Conservation (phyloP, 306 rosid species). For the Carpinus viminea region DNA sequence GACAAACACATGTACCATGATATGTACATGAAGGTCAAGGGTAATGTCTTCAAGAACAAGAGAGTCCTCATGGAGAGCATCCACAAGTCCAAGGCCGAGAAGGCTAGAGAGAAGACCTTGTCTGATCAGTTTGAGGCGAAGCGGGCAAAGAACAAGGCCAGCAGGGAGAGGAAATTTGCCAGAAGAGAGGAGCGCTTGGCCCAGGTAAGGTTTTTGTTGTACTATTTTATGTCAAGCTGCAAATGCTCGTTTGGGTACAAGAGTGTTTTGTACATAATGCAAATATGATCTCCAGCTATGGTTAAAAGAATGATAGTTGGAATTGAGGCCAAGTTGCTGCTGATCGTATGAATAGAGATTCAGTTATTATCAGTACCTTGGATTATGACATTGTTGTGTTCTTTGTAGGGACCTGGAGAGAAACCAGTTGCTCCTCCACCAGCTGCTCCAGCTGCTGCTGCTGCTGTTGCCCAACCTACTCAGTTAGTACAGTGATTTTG, state of each 20-base stretch:
- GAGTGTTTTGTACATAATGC: background rate
- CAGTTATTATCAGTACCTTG: background rate
- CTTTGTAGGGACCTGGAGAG: constrained; percentile 77
- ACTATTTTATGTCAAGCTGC: background rate
- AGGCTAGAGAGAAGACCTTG: constrained; percentile 93
- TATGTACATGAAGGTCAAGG: constrained; percentile 98
- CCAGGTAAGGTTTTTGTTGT: constrained; percentile 43
- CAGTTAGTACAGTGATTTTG: constrained; percentile 51
- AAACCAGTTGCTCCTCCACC: constrained; percentile 42
- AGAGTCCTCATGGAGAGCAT: constrained; percentile 97
- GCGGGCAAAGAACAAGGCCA: constrained; percentile 96
- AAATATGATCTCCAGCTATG: background rate
- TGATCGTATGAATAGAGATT: background rate
- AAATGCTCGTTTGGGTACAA: background rate
- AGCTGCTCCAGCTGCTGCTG: constrained; percentile 30
- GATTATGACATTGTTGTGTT: constrained; percentile 5
- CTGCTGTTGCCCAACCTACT: constrained; percentile 48
- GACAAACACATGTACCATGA: constrained; percentile 99
- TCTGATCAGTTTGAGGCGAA: constrained; percentile 94
- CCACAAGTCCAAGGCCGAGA: constrained; percentile 95
- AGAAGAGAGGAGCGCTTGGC: constrained; percentile 95
- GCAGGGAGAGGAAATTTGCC: constrained; percentile 82
- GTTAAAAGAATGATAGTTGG: background rate
- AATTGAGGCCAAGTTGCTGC: background rate
- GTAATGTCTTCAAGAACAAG: constrained; percentile 95